Base-by-base conservation (phyloP, 805 yeast genomes). In the Ogataea glucozyma region DNA sequence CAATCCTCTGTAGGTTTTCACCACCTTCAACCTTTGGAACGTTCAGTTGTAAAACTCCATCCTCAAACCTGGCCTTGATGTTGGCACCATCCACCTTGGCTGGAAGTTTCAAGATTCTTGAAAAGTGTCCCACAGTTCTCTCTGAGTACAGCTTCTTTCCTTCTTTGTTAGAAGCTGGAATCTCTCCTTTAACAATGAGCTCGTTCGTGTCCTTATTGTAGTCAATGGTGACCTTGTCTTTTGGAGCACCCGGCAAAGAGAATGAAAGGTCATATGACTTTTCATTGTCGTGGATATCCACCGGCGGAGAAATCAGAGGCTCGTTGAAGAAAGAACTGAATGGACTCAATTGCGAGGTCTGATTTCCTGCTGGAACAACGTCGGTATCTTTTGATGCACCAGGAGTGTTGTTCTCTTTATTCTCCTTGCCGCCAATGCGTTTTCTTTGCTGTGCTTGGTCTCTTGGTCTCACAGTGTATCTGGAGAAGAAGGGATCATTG, bases 181-280 rank as follows among this genome's bases (percentile, higher is more conserved):
- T 61, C 40, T 67, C 73, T 42, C 81, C 81, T 37, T 69, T 60
- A 24, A 76, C 56, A 11, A 63, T 53, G 41, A 76, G 57, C 47
- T 71, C 70, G 41, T 72, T 70, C 16, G 64, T 60, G 30, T 71
- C 71, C 46, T 71, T 65, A 54, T 75, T 68, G 59, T 68, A 76
- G 54, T 75, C 79, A 41, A 75, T 56, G 11, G 67, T 60, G 51
- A 73, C 63, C 32, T 67, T 59, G 16, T 74, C 73, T 53, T 67
- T 70, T 2, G 63, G 47, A 14, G 75, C 76, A 41, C 80, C 80
- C 8, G 80, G 77, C 40, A 75, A 59, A 1, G 78, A 67, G 4
- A 73, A 64, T 26, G 66, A 67, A 26, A 75, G 53, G 31, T 66
- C 69, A 47, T 70, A 74, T 14, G 60, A 52, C 33, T 65, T 58